Evolutionary conservation across 2,329 filamentous ascomycete species (phyloP).

Genomic region (Rhinocladiella mackenziei): DNA sequence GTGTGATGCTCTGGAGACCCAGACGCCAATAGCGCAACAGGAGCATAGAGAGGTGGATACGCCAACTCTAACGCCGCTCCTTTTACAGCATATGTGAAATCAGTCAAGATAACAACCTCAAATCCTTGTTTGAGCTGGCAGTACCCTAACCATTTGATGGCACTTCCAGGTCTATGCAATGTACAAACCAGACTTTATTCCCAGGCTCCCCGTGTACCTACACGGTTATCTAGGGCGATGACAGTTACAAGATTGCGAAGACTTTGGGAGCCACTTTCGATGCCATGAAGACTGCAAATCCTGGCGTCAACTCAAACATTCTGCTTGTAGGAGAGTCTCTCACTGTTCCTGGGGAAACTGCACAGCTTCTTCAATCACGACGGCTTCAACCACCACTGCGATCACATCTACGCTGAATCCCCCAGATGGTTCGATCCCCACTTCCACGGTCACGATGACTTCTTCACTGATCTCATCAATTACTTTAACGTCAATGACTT

Average conservation of each 20-base stretch:
- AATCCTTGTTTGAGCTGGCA: constrained; percentile 81
- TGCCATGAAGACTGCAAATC: constrained; percentile 20
- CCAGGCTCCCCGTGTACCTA: constrained; percentile 21
- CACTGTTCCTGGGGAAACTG: constrained; percentile 21
- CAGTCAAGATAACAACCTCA: constrained; percentile 65
- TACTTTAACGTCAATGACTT: constrained; percentile 2
- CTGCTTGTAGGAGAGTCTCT: constrained; percentile 22
- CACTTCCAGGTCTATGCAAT: constrained; percentile 72
- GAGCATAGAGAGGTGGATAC: constrained; percentile 73
- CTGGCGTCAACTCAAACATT: constrained; percentile 25
- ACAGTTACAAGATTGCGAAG: constrained; percentile 25
- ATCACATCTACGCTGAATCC: constrained; percentile 1
- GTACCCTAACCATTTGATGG: constrained; percentile 72
- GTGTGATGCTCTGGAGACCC: constrained; percentile 88
- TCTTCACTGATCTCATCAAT: constrained; percentile 1
- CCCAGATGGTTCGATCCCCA: not conserved
- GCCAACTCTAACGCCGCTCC: constrained; percentile 64
- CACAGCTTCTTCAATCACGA: constrained; percentile 12
- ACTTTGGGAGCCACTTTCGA: constrained; percentile 21
- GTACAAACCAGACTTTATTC: constrained; percentile 27
- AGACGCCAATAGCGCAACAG: constrained; percentile 73
- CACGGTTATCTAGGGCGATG: constrained; percentile 24
- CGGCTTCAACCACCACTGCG: not conserved
- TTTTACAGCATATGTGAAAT: constrained; percentile 70
- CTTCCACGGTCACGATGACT: not conserved